Evolutionary conservation across 2,329 filamentous ascomycete genomes (phyloP).

Genomic region (Fusarium tricinctum): DNA sequence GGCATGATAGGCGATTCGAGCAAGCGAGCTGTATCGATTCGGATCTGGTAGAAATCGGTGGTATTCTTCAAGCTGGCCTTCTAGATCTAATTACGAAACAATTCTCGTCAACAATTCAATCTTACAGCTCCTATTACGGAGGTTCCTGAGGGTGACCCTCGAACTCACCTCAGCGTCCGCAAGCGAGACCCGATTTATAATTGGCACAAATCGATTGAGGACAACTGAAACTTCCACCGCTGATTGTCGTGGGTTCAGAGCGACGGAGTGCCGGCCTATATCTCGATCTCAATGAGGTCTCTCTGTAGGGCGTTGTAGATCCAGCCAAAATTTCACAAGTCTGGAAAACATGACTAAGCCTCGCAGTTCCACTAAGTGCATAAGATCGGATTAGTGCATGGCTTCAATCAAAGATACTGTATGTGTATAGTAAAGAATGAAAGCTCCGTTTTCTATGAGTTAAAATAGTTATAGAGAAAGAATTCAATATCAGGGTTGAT

Average conservation of each 20-base stretch:
- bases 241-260: constrained; percentile 17
- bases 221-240: constrained; percentile 11
- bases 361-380: background rate
- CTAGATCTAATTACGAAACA: constrained; percentile 8
- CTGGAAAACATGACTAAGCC: constrained; percentile 42
- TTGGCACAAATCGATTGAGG: background rate
- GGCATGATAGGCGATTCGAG: constrained; percentile 51
- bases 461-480: background rate
- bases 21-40: background rate
- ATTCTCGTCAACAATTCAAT: constrained; percentile 20
- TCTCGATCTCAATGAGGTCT: constrained; percentile 27
- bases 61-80: constrained; percentile 1
- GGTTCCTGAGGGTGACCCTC: background rate
- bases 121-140: constrained; percentile 5
- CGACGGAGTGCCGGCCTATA: constrained; percentile 29
- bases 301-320: constrained; percentile 21
- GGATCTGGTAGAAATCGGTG: background rate
- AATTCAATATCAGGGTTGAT: background rate
- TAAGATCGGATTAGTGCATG: constrained; percentile 32
- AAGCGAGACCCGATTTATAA: background rate
- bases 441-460: no score
- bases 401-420: background rate
- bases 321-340: constrained; percentile 46
- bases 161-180: constrained; percentile 33
- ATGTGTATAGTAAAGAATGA: background rate